phyloP scores from a whole-genome alignment of 1,284 basidiomycete genomes.

The Puccinia sorghi region DNA sequence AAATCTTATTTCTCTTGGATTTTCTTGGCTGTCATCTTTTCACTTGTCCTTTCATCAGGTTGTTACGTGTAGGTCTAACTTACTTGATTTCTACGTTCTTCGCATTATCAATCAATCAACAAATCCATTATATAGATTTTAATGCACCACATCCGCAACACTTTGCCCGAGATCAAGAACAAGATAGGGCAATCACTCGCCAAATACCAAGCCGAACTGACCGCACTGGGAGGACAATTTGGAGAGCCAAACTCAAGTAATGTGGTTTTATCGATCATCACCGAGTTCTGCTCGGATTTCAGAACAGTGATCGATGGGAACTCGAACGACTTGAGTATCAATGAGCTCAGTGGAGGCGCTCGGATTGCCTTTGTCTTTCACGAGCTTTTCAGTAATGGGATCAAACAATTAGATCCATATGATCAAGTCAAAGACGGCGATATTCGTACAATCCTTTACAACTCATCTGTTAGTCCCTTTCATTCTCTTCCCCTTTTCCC shows the following conservation, averaged over 20 bases:
- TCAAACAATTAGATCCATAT: slow-evolving; percentile 94
- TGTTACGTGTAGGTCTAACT: background rate
- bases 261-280: slow-evolving; percentile 90
- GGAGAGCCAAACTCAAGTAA: slow-evolving; percentile 82
- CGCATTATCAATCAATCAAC: slow-evolving; percentile 13
- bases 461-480: slow-evolving; percentile 75
- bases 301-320: slow-evolving; percentile 94
- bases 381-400: slow-evolving; percentile 93
- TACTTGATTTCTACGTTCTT: slow-evolving; percentile 12
- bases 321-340: slow-evolving; percentile 88
- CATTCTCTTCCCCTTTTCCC: background rate
- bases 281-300: slow-evolving; percentile 96
- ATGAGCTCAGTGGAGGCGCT: slow-evolving; percentile 94
- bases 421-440: slow-evolving; percentile 98
- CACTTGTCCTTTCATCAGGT: slow-evolving; percentile 29
- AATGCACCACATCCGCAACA: slow-evolving; percentile 96
- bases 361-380: slow-evolving; percentile 98
- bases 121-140: slow-evolving; percentile 72
- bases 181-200: slow-evolving; percentile 82
- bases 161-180: slow-evolving; percentile 93
- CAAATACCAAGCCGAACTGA: slow-evolving; percentile 82
- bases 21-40: slow-evolving; percentile 8
- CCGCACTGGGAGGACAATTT: slow-evolving; percentile 78
- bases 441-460: slow-evolving; percentile 92
- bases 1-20: slow-evolving; percentile 51